Evolutionary conservation across 176 grass and related monocot genomes (phyloP).

Genomic region (Alopecurus myosuroides): DNA sequence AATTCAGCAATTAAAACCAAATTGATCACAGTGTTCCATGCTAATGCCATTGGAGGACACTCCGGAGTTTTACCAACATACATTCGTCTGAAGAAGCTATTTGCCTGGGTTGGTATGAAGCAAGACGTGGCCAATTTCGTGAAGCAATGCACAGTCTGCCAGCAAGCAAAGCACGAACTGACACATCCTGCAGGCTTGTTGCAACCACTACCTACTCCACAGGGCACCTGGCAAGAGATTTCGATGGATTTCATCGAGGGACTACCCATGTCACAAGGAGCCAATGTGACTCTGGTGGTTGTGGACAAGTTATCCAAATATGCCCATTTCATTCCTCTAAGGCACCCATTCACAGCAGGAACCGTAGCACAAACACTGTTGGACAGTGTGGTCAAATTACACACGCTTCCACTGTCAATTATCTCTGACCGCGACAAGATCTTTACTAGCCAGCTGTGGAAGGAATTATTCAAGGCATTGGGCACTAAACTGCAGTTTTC

Average conservation of each 20-base stretch:
- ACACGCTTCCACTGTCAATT: fast-evolving
- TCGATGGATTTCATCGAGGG: neutral
- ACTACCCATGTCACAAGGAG: neutral
- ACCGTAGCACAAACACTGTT: fast-evolving
- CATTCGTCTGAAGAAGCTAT: neutral
- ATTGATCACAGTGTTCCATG: neutral
- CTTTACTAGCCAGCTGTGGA: neutral
- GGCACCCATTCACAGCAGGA: neutral
- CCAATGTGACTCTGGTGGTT: neutral
- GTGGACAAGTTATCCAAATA: neutral
- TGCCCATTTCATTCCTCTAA: neutral
- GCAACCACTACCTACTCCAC: neutral
- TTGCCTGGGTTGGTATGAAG: fast-evolving
- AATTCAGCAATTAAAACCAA: neutral
- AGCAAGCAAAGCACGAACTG: neutral
- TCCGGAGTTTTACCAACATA: neutral
- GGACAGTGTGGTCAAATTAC: neutral
- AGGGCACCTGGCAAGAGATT: neutral
- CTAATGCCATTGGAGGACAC: neutral
- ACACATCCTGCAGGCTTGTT: neutral
- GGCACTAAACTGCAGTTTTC: neutral
- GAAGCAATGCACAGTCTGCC: fast-evolving
- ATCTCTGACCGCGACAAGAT: neutral
- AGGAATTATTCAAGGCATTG: neutral
- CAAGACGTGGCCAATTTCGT: neutral